These are phyloP conservation scores for Lachancea quebecensis DNA, from an alignment of 805 yeast genomes.

Conservation along the genomic window DNA sequence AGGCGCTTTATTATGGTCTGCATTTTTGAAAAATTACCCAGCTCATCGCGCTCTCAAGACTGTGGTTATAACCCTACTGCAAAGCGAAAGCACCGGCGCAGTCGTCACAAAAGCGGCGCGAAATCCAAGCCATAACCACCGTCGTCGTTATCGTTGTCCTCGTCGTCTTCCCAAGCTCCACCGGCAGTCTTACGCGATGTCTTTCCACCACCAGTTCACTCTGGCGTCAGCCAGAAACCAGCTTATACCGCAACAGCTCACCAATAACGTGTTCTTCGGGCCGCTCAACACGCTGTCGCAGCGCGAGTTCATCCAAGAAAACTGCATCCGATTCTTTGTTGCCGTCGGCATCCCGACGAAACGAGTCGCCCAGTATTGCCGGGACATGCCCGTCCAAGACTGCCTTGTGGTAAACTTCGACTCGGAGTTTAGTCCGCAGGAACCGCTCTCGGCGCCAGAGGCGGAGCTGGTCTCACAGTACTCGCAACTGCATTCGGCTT, in stretches of 20 bases:
- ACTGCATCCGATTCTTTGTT: conserved; percentile 36
- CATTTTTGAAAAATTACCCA: not conserved
- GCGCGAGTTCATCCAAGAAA: conserved; percentile 30
- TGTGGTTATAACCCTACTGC: too few species aligned
- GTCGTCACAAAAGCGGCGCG: too few species aligned
- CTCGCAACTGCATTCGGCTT: conserved; percentile 21
- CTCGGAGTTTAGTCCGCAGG: conserved; percentile 21
- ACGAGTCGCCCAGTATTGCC: conserved; percentile 28
- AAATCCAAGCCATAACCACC: too few species aligned
- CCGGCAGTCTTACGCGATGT: conserved; percentile 5
- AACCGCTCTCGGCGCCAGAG: not conserved
- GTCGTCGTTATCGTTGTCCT: too few species aligned
- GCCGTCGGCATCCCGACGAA: conserved; percentile 32
- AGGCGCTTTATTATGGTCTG: not conserved
- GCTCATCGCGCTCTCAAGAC: not conserved
- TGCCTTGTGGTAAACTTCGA: conserved; percentile 33
- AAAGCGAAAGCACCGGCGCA: too few species aligned
- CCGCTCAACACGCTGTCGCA: conserved; percentile 39
- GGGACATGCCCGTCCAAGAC: conserved; percentile 25
- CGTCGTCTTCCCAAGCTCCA: too few species aligned
- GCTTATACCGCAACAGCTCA: conserved; percentile 37
- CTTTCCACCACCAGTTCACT: conserved; percentile 13
- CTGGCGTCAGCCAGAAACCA: conserved; percentile 17
- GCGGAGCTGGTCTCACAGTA: conserved; percentile 10
- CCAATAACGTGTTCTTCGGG: conserved; percentile 40